A percentile compares a stretch with the other conserved stretches of the same genome.
Evolutionary conservation across 805 yeast genomes (phyloP).

Genomic region (Metschnikowia vanudenii): DNA sequence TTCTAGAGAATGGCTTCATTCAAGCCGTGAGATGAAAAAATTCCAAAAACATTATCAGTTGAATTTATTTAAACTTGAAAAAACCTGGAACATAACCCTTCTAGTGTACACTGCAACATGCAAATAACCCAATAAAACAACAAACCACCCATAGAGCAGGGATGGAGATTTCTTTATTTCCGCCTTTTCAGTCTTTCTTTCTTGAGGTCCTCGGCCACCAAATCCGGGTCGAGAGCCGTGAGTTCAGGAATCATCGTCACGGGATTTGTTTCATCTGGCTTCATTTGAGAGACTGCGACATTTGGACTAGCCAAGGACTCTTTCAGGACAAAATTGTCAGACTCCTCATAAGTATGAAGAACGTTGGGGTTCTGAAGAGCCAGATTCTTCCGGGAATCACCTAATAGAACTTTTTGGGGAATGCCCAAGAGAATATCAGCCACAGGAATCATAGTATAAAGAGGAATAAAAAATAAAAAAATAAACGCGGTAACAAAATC

Average conservation of each 20-base stretch:
- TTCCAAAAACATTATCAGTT: too few species aligned
- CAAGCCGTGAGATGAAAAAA: too few species aligned
- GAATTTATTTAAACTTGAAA: too few species aligned
- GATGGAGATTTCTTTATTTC: too few species aligned
- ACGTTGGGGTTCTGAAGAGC: background rate
- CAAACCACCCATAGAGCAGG: too few species aligned
- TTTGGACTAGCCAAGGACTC: background rate
- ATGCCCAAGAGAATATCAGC: conserved; percentile 10
- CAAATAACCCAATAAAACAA: too few species aligned
- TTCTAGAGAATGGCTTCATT: too few species aligned
- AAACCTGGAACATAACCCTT: too few species aligned
- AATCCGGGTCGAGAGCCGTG: conserved; percentile 29
- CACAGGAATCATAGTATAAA: conserved; percentile 3
- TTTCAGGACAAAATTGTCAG: too few species aligned
- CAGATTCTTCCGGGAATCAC: background rate
- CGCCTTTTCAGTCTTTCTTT: conserved; percentile 14
- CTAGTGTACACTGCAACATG: too few species aligned
- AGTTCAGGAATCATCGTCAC: conserved; percentile 22
- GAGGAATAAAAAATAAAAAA: background rate
- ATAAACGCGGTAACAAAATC: too few species aligned
- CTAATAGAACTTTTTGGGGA: conserved; percentile 8
- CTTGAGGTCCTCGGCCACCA: conserved; percentile 17
- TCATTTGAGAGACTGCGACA: background rate
- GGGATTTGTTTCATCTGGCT: background rate
- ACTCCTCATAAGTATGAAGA: background rate